phyloP scores from a whole-genome alignment of 805 yeast genomes.

The Lachancea meyersii region DNA sequence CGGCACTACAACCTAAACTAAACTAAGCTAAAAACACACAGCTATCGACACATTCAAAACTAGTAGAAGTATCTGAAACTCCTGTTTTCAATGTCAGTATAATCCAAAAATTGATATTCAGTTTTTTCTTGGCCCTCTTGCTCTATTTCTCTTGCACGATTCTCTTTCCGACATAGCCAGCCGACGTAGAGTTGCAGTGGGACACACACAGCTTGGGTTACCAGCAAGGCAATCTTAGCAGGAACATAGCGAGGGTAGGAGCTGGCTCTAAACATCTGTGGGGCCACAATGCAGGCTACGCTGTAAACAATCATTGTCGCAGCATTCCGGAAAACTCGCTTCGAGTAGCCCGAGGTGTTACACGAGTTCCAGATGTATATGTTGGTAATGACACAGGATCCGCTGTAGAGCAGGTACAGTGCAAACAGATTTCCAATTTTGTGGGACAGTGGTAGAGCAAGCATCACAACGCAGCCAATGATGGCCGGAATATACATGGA shows the following conservation, averaged over 20 bases:
- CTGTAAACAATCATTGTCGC: slow-evolving; percentile 54
- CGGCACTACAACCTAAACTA: neutral
- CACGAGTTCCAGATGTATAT: slow-evolving; percentile 57
- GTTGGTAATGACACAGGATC: slow-evolving; percentile 52
- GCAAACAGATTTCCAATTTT: slow-evolving; percentile 44
- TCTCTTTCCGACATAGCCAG: slow-evolving; percentile 42
- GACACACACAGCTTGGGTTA: slow-evolving; percentile 42
- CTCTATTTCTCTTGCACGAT: slow-evolving; percentile 41
- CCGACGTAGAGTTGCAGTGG: slow-evolving; percentile 42
- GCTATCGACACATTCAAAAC: neutral
- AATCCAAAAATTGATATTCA: slow-evolving; percentile 46
- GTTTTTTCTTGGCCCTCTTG: slow-evolving; percentile 29
- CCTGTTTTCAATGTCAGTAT: slow-evolving; percentile 54
- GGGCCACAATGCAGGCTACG: slow-evolving; percentile 54
- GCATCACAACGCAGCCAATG: slow-evolving; percentile 42
- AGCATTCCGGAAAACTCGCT: slow-evolving; percentile 48
- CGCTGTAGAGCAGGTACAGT: slow-evolving; percentile 46
- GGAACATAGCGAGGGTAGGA: slow-evolving; percentile 49
- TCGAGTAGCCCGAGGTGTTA: slow-evolving; percentile 58
- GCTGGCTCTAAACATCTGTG: slow-evolving; percentile 50
- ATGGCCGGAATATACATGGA: slow-evolving; percentile 44
- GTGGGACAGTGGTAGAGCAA: slow-evolving; percentile 32
- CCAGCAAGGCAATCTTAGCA: slow-evolving; percentile 52
- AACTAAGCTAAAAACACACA: too few relatives aligned
- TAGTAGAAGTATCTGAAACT: slow-evolving; percentile 50